These are phyloP conservation scores for Gleditsia sinensis DNA, from an alignment of 306 rosid genomes.

Conservation along the genomic window DNA sequence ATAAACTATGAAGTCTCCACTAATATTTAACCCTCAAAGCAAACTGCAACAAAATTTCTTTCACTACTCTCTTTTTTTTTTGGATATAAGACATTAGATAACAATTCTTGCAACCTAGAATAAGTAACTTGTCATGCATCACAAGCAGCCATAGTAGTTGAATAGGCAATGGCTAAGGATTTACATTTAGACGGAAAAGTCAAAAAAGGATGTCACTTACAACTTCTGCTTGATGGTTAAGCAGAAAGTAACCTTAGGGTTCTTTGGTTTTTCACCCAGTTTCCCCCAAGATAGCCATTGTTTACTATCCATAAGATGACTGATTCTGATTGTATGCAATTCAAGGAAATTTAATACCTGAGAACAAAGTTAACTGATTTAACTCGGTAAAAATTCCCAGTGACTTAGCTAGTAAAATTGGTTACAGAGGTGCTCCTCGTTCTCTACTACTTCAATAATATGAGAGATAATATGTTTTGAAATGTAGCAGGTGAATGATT, in stretches of 20 bases:
- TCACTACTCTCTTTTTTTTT: background rate
- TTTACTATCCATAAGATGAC: background rate
- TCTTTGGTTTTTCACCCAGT: background rate
- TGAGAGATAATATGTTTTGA: background rate
- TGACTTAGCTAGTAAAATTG: background rate
- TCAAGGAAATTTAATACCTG: constrained; percentile 3
- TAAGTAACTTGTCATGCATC: background rate
- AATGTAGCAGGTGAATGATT: background rate
- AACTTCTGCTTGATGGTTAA: background rate
- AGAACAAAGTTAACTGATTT: background rate
- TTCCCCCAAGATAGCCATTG: background rate
- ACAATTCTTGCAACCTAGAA: constrained; percentile 1
- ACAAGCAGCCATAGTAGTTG: background rate
- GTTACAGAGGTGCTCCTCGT: background rate
- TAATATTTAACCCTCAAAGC: constrained; percentile 10
- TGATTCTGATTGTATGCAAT: background rate
- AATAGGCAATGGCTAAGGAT: background rate
- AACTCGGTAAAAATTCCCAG: background rate
- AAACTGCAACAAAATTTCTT: background rate
- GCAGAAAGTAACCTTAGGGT: background rate
- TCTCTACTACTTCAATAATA: background rate
- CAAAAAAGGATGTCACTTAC: background rate
- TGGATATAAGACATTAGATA: background rate
- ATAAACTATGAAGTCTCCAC: background rate
- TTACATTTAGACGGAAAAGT: background rate